A percentile compares a stretch with the other conserved stretches of the same genome.
Conservation (phyloP, 176 grass and related monocot genomes). For the Metroxylon sagu region DNA sequence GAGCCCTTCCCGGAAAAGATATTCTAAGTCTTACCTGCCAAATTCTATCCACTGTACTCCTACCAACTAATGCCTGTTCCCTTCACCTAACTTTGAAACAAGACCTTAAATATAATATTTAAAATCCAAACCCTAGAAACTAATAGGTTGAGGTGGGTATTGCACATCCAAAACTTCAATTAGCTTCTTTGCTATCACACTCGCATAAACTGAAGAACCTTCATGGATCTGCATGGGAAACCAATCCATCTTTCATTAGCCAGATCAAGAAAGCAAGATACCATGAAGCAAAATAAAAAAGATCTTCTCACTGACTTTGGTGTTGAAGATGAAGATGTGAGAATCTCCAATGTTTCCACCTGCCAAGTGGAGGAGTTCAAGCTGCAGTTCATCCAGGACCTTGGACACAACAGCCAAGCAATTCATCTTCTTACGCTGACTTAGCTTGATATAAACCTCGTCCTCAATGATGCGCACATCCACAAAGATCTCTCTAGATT, state of each 20-base stretch:
- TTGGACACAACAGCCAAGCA: conserved; percentile 55
- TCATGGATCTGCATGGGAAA: conserved; percentile 48
- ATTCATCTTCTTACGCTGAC: conserved; percentile 48
- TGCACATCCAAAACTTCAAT: conserved; percentile 58
- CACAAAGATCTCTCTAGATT: conserved; percentile 72
- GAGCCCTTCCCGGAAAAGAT: not conserved
- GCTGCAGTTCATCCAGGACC: conserved; percentile 61
- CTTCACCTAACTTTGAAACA: not conserved
- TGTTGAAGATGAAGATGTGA: conserved; percentile 96
- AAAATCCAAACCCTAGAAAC: too few relatives aligned
- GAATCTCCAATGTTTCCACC: conserved; percentile 82
- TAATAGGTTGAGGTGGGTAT: conserved; percentile 1
- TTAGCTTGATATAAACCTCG: conserved; percentile 93
- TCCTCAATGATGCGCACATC: conserved; percentile 95
- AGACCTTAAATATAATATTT: not conserved
- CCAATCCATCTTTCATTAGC: not conserved
- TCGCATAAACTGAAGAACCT: conserved; percentile 54
- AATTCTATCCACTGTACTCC: not conserved
- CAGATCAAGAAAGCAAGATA: not conserved
- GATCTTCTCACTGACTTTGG: conserved; percentile 32
- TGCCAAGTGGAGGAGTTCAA: conserved; percentile 74
- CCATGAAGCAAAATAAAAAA: not conserved
- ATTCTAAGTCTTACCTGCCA: conserved; percentile 8
- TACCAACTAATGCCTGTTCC: not conserved
- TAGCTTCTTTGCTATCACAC: conserved; percentile 51